Conservation (phyloP, 352 stramenopile genomes). For the Stramenopiles sp. region DNA sequence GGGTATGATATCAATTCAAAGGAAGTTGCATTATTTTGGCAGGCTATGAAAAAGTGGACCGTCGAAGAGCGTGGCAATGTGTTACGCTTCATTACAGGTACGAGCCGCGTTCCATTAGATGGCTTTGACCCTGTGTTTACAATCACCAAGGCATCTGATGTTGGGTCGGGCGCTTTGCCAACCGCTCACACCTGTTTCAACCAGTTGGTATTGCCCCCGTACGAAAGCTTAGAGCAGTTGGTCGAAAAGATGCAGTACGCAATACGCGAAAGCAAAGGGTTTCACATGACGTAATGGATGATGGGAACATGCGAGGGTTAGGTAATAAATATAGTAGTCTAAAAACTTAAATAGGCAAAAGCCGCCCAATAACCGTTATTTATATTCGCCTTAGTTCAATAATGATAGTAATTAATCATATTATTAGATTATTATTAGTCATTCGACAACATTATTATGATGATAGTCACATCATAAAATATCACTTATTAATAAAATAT, state of each 20-base stretch:
- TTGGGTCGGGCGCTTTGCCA: constrained; percentile 36
- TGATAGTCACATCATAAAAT: no score
- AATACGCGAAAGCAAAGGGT: constrained; percentile 48
- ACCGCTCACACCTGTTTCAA: constrained; percentile 63
- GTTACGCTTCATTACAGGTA: constrained; percentile 57
- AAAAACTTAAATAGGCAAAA: no score
- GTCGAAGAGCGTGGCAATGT: constrained; percentile 39
- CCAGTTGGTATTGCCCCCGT: constrained; percentile 56
- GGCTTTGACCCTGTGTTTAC: constrained; percentile 60
- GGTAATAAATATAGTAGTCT: no score
- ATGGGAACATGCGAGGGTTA: no score
- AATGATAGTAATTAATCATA: no score
- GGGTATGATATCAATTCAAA: constrained; percentile 48
- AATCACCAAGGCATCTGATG: constrained; percentile 49
- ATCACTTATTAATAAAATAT: no score
- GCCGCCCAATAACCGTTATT: no score
- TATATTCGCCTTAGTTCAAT: no score
- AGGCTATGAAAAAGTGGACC: constrained; percentile 43
- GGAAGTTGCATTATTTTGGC: constrained; percentile 55
- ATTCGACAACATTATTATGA: no score
- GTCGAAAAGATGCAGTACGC: constrained; percentile 49
- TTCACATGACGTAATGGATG: constrained; percentile 42
- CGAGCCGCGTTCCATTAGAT: constrained; percentile 51
- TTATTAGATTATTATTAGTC: no score
- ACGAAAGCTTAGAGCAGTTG: constrained; percentile 38